Evolutionary conservation across 2,329 filamentous ascomycete species (phyloP).

Genomic region (Coniochaeta prunicola): DNA sequence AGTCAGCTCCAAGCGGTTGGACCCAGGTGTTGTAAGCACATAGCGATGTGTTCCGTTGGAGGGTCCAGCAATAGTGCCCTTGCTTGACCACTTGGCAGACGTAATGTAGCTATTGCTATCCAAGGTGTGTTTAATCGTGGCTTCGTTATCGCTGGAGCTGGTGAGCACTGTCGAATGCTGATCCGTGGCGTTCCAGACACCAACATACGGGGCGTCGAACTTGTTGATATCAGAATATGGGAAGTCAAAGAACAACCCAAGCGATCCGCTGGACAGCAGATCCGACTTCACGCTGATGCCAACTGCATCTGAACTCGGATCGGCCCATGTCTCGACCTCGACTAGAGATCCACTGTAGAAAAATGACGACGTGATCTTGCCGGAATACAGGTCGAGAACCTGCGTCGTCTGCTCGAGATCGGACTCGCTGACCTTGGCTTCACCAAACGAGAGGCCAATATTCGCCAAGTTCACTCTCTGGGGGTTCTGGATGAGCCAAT

Average conservation of each 20-base stretch:
- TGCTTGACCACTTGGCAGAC: slow-evolving; percentile 27
- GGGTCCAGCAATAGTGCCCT: slow-evolving; percentile 24
- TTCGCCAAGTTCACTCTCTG: slow-evolving; percentile 42
- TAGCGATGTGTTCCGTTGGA: slow-evolving; percentile 34
- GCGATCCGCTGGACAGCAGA: slow-evolving; percentile 25
- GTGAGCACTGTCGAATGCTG: slow-evolving; percentile 33
- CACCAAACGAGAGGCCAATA: slow-evolving; percentile 37
- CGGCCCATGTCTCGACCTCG: slow-evolving; percentile 34
- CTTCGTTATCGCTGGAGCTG: slow-evolving; percentile 17
- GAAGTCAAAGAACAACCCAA: slow-evolving; percentile 45
- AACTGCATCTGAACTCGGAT: slow-evolving; percentile 37
- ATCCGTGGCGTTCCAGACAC: slow-evolving; percentile 38
- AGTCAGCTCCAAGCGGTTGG: slow-evolving; percentile 20
- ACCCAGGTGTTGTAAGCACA: slow-evolving; percentile 21
- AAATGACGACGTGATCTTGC: slow-evolving; percentile 35
- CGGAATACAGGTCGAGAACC: slow-evolving; percentile 39
- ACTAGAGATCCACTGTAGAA: slow-evolving; percentile 29
- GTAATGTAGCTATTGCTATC: slow-evolving; percentile 34
- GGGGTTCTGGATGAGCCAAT: slow-evolving; percentile 39
- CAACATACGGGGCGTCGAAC: slow-evolving; percentile 48
- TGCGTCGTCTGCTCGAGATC: slow-evolving; percentile 31
- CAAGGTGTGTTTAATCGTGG: slow-evolving; percentile 34
- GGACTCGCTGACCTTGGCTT: slow-evolving; percentile 29
- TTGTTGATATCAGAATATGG: slow-evolving; percentile 41
- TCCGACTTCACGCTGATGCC: slow-evolving; percentile 33